Evolutionary conservation across 2,329 filamentous ascomycete genomes (phyloP), one percentile per base, ranked within the genome.

Genomic region (Xylariaceae sp.): DNA sequence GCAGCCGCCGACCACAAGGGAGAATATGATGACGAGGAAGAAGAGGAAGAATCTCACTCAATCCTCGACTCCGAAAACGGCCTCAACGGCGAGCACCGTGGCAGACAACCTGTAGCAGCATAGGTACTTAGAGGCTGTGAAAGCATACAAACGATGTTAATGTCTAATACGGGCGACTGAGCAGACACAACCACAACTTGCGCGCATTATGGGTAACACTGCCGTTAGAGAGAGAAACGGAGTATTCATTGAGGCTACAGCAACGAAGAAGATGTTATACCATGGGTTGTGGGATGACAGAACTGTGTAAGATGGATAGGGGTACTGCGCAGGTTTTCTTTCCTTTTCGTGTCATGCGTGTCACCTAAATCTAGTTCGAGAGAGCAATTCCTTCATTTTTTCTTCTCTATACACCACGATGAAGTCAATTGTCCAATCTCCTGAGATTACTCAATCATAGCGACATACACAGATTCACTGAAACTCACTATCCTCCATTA

Each of bases 1-100:
- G 85, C 85, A 6, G 87, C 86, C 12, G 79, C 80, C 32, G 72
- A 70, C 20, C 84, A 87, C 61, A 74, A 79, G 58, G 72, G 72
- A 17, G 74, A 74, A 21, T 74, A 75, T 17, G 71, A 81, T 45
- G 76, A 79, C 46, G 77, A 81, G 22, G 80, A 83, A 12, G 80
- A 83, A 8, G 81, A 83, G 11, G 80, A 83, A 17, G 77, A 79
- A 22, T 80, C 65, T 35, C 68, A 71, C 49, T 79, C 76, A 3
- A 66, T 72, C 19, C 61, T 75, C n/a, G 76, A 76, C 39, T 75
- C 71, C 37, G 77, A 80, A 43, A 65, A 65, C 14, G 73, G 72
- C 14, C 37, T 80, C 41, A 79, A 80, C 48, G 75, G 75, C 44
- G 80, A 84, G 64, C 71, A 65, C 45, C 73, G 59, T 32, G 60